These are phyloP conservation scores for Chlamydomonas sp. DNA, from an alignment of 139 green algal genomes.

Conservation along the genomic window DNA sequence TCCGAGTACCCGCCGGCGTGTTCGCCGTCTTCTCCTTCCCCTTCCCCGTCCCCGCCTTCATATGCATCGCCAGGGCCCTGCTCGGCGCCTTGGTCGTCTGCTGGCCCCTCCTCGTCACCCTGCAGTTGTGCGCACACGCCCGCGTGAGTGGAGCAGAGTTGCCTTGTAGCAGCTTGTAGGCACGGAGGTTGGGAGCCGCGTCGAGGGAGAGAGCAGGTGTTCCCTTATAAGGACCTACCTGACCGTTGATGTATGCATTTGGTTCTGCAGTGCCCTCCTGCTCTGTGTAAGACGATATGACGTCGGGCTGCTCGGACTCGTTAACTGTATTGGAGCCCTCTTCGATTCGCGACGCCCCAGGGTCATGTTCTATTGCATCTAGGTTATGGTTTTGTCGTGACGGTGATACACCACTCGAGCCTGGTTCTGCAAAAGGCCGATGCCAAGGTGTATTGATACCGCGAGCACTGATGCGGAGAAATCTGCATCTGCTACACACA, in stretches of 20 bases:
- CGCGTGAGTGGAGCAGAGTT: too few species aligned
- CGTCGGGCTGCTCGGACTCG: slow-evolving; percentile 17
- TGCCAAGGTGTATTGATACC: neutral
- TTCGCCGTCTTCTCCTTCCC: neutral
- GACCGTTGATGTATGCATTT: too few species aligned
- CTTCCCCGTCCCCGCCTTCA: neutral
- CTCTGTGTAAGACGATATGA: slow-evolving; percentile 35
- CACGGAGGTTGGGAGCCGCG: too few species aligned
- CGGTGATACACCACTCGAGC: neutral
- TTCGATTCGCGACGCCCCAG: slow-evolving; percentile 9
- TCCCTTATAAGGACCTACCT: too few species aligned
- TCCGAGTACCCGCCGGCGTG: too few species aligned
- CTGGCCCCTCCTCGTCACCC: too few species aligned
- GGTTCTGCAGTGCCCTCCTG: neutral
- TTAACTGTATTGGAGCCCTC: slow-evolving; percentile 32
- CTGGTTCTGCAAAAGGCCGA: neutral
- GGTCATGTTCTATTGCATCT: slow-evolving; percentile 9
- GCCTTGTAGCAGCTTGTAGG: too few species aligned
- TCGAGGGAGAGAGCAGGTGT: too few species aligned
- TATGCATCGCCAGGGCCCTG: neutral
- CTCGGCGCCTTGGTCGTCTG: too few species aligned
- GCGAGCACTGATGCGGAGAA: neutral
- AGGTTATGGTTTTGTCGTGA: slow-evolving; percentile 7
- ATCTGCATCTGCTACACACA: too few species aligned
- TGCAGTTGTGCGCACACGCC: too few species aligned